phyloP scores from a whole-genome alignment of 2,329 filamentous ascomycete species.

The Penicillium sp. region DNA sequence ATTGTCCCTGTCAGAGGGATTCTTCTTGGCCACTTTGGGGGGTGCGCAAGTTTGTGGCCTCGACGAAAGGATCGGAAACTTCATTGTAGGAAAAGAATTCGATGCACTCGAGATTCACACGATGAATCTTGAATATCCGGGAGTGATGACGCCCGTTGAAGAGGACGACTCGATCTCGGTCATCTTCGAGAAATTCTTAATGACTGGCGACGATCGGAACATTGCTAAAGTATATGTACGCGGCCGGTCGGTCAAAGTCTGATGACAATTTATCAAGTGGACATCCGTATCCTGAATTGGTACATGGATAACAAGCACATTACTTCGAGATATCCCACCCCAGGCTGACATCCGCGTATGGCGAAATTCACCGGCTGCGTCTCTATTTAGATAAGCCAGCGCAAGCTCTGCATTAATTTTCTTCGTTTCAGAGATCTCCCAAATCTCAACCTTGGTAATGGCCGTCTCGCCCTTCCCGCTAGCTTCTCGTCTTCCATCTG shows the following conservation, averaged over 20 bases:
- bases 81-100: conserved; percentile 60
- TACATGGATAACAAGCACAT: not conserved
- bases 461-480: no score
- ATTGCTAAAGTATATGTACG: conserved; percentile 55
- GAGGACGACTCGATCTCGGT: conserved; percentile 47
- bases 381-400: no score
- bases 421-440: no score
- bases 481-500: no score
- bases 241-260: conserved; percentile 41
- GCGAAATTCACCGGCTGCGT: no score
- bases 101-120: conserved; percentile 56
- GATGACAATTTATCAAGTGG: not conserved
- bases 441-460: no score
- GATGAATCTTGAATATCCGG: conserved; percentile 25
- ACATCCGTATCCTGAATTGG: not conserved
- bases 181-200: conserved; percentile 63
- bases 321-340: not conserved
- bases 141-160: conserved; percentile 55
- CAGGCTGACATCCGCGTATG: no score
- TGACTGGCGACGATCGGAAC: conserved; percentile 65
- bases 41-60: conserved; percentile 60
- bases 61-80: conserved; percentile 55
- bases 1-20: conserved; percentile 53
- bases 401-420: no score
- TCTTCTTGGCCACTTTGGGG: conserved; percentile 61